These are phyloP conservation scores for Acrasis kona DNA, from an alignment of 78 protist genomes.

Conservation along the genomic window DNA sequence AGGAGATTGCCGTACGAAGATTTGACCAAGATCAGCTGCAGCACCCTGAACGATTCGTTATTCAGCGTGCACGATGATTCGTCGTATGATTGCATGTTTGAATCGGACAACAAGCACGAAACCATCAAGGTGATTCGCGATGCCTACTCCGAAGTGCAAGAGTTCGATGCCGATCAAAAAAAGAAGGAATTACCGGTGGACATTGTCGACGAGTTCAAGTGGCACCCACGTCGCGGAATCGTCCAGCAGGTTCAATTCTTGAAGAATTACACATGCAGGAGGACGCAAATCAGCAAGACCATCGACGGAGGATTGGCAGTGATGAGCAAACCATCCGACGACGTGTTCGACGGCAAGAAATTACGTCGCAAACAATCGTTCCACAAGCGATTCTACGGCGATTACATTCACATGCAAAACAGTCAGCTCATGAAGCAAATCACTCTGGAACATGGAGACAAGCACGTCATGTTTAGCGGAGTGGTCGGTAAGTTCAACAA, in stretches of 20 bases:
- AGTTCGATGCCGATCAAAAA: not conserved
- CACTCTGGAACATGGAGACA: not conserved
- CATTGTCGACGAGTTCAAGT: not conserved
- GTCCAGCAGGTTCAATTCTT: not conserved
- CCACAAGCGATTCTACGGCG: not conserved
- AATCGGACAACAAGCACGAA: not conserved
- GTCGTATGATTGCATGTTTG: not conserved
- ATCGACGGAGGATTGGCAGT: not conserved
- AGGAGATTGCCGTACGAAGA: not conserved
- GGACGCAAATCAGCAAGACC: not conserved
- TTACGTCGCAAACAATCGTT: not conserved
- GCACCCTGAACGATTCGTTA: not conserved
- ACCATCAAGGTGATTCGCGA: not conserved
- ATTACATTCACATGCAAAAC: not conserved
- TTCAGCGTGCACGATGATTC: not conserved
- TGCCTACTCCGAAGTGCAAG: not conserved
- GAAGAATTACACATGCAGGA: not conserved
- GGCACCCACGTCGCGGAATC: not conserved
- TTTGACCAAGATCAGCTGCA: not conserved
- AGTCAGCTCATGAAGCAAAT: not conserved
- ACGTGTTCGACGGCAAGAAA: not conserved
- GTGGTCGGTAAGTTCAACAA: not conserved
- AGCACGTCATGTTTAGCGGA: not conserved
- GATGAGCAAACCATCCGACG: not conserved
- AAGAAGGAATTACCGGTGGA: not conserved